Evolutionary conservation across 495 filamentous ascomycete genomes (phyloP), one percentile per base, ranked within the genome.

Genomic region (Penicillium egyptiacum): DNA sequence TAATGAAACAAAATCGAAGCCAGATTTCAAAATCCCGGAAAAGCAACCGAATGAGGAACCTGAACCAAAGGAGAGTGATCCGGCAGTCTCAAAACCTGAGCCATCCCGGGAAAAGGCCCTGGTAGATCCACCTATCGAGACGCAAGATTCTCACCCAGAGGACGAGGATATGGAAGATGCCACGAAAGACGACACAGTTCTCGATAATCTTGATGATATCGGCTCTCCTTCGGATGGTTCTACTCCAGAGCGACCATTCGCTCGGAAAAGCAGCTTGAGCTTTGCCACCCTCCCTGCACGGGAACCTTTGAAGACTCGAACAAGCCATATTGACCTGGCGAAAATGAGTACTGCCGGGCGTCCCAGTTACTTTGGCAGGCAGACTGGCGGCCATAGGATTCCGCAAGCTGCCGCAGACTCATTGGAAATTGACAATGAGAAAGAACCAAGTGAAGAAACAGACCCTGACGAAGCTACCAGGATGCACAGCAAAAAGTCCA

Each of bases 281-380:
- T 97, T 98, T 72, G 88, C 95, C 12, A 89, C 94, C 3, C 77
- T 98, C 4, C 94, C 94, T 49, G 90, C 92, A 8, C 85, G 94
- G 39, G 93, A 97, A 66, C 94, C 92, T 40, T 84, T 73, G 12
- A 88, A 90, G 71, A 93, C 91, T 35, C 79, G 90, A 58, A 90
- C 85, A 2, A 95, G 90, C 61, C 88, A 96, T 60, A 64, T 92
- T 35, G 91, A 96, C 35, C 81, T 86, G 55, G 73, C 77, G 16
- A 88, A 79, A 60, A 56, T 70, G 35, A 75, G 62, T 56, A 66
- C 57, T 26, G 56, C 67, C 23, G 70, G 57, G 11, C 69, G 75
- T 55, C 66, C 74, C 14, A 81, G 87, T 67, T 85, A 88, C 57
- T 82, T 87, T 61, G 83, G 83, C 64, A 49, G 77, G 64, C 65